Evolutionary conservation across 805 yeast genomes (phyloP).

Genomic region (Nakazawaea sp.): DNA sequence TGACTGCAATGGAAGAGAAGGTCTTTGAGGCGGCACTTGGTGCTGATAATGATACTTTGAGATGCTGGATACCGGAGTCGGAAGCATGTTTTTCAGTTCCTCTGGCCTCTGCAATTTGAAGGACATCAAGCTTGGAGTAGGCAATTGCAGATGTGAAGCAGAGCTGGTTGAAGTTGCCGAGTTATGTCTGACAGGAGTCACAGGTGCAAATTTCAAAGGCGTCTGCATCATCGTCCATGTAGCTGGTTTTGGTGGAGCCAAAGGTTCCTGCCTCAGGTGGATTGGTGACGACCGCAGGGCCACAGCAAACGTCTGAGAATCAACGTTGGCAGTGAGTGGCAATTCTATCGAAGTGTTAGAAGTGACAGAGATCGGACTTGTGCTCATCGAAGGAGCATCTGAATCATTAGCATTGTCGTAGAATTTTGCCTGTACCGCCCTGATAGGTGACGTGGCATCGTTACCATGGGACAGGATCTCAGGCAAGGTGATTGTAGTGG

Average conservation of each 20-base stretch:
- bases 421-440: not conserved
- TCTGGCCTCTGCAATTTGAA: constrained; percentile 24
- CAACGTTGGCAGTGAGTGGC: not conserved
- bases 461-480: constrained; percentile 5
- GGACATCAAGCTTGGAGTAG: constrained; percentile 23
- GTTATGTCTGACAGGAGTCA: constrained; percentile 11
- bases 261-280: constrained; percentile 11
- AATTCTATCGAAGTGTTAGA: constrained; percentile 4
- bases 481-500: constrained; percentile 10
- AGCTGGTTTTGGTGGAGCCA: constrained; percentile 4
- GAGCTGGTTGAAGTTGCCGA: no score
- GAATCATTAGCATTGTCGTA: not conserved
- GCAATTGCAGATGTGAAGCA: constrained; percentile 2
- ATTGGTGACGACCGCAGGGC: not conserved
- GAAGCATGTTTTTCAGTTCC: constrained; percentile 7
- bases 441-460: constrained; percentile 3
- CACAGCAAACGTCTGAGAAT: not conserved
- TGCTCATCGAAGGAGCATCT: not conserved
- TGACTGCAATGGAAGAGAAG: no score
- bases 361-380: constrained; percentile 8
- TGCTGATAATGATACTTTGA: constrained; percentile 16
- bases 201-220: constrained; percentile 5
- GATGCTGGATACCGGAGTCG: constrained; percentile 20
- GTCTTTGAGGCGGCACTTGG: constrained; percentile 22
- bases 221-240: constrained; percentile 11